phyloP scores from a whole-genome alignment of 2,329 filamentous ascomycete genomes.

The Fusarium mangiferae region DNA sequence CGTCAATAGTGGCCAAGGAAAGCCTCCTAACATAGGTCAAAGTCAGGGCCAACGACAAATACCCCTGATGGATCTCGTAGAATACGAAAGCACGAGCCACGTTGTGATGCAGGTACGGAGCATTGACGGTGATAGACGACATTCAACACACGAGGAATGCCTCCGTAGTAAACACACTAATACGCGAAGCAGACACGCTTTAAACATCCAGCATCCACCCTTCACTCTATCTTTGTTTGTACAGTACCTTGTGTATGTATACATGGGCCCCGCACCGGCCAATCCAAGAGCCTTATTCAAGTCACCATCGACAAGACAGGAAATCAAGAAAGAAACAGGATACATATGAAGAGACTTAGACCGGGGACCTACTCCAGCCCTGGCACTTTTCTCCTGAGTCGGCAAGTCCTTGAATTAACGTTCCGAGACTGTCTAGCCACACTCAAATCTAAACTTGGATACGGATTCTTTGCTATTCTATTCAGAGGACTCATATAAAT shows the following conservation, averaged over 20 bases:
- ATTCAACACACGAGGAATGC: constrained; percentile 2
- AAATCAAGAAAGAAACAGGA: constrained; percentile 9
- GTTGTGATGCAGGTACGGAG: constrained; percentile 41
- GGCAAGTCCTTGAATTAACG: background rate
- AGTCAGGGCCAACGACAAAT: constrained; percentile 11
- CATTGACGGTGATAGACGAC: constrained; percentile 12
- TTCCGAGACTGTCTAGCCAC: background rate
- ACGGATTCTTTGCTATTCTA: background rate
- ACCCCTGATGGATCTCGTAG: constrained; percentile 36
- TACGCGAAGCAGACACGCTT: constrained; percentile 8
- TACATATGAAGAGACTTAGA: constrained; percentile 8
- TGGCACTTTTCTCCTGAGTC: background rate
- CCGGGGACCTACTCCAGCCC: background rate
- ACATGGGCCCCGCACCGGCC: constrained; percentile 7
- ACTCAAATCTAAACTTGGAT: background rate
- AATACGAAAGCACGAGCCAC: constrained; percentile 45
- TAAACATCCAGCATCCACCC: background rate
- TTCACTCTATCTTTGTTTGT: constrained; percentile 4
- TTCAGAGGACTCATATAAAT: background rate
- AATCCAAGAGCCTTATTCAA: constrained; percentile 4
- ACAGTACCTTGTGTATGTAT: background rate
- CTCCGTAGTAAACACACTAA: constrained; percentile 12
- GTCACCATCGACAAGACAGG: constrained; percentile 9
- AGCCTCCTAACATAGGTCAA: constrained; percentile 1
- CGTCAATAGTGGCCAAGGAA: constrained; percentile 24